Evolutionary conservation across 192 early-diverging fungal genomes (phyloP), one percentile per base, ranked within the genome.

Genomic region (Linderina pennispora): DNA sequence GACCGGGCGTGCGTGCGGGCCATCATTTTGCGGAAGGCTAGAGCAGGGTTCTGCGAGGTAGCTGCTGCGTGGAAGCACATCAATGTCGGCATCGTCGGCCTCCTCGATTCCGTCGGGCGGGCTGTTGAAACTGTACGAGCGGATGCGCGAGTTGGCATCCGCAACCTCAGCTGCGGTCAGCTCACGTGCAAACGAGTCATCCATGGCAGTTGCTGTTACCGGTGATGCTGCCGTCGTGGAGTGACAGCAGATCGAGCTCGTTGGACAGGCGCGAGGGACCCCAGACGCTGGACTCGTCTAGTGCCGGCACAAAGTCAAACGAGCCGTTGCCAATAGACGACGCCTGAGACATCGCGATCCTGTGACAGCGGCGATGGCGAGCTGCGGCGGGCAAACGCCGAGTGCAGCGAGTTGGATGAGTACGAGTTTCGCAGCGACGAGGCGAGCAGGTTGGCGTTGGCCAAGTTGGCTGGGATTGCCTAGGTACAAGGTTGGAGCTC

Each of bases 41-140:
- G 44, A 26, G 62, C 40, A 20, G 68, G 68, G 32, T 64, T 72
- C 49, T 64, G 61, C n/a, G 68, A 31, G 33, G 52, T 64, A 14
- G 68, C 68, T 2, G 68, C 68, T 0, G 68, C 62, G 31, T 72
- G 68, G 41, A 72, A 31, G 41, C 18, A 65, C 53, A 34, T 72
- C 68, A 25, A 72, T 72, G 45, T 72, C 68, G 0, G 62, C 48
- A n/a, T 58, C 51, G 9, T 67, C 53, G 23, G 48, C 19, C 10
- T 44, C 51, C 16, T 44, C 50, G 8, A 42, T 44, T 16, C 47
- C 55, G 15, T 64, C 68, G 3, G 62, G 57, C 37, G 68, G 62
- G 22, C 54, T 60, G 57, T 55, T 65, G 38, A 72, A 72, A 53
- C 68, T 72, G 57, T 72, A 72, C 13, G 68, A 72, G 33, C 68